phyloP scores from a whole-genome alignment of 192 early-diverging fungal genomes.

The Coemansia sp. region DNA sequence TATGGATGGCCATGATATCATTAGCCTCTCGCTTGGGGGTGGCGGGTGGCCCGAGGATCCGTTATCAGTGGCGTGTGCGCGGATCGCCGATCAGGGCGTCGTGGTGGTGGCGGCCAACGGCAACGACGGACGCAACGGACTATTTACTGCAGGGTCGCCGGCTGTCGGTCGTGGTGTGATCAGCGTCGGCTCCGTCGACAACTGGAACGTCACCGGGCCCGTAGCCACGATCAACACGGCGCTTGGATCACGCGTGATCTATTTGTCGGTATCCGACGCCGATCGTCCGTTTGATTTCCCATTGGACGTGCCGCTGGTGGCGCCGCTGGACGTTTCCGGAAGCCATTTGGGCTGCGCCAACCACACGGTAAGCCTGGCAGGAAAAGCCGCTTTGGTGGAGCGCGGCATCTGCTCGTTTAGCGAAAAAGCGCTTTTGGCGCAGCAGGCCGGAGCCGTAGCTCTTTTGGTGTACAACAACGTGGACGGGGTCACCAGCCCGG shows the following conservation, averaged over 20 bases:
- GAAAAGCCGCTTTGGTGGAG: conserved; percentile 50
- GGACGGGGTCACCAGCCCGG: conserved; percentile 31
- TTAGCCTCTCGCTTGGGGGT: conserved; percentile 69
- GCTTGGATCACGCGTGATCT: conserved; percentile 2
- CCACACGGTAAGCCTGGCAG: conserved; percentile 12
- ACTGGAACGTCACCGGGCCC: conserved; percentile 44
- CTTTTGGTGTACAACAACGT: conserved; percentile 56
- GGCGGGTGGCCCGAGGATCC: conserved; percentile 61
- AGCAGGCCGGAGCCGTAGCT: conserved; percentile 56
- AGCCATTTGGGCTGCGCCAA: conserved; percentile 24
- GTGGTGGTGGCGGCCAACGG: conserved; percentile 71
- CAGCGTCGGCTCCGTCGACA: conserved; percentile 63
- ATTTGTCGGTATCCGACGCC: conserved; percentile 7
- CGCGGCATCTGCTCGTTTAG: conserved; percentile 55
- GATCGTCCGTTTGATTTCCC: conserved; percentile 19
- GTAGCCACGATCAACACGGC: conserved; percentile 23
- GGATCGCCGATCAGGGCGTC: conserved; percentile 53
- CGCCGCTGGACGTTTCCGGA: conserved; percentile 7
- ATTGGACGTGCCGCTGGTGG: conserved; percentile 12
- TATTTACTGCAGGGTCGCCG: conserved; percentile 58
- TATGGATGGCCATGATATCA: conserved; percentile 56
- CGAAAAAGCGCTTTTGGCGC: conserved; percentile 48
- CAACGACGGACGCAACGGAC: conserved; percentile 70
- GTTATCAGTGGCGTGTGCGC: conserved; percentile 48
- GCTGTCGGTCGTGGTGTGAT: conserved; percentile 58